A percentile compares a stretch with the other conserved stretches of the same genome.
Conservation (phyloP, 768 basidiomycete genomes). For the Boletus reticuloceps region DNA sequence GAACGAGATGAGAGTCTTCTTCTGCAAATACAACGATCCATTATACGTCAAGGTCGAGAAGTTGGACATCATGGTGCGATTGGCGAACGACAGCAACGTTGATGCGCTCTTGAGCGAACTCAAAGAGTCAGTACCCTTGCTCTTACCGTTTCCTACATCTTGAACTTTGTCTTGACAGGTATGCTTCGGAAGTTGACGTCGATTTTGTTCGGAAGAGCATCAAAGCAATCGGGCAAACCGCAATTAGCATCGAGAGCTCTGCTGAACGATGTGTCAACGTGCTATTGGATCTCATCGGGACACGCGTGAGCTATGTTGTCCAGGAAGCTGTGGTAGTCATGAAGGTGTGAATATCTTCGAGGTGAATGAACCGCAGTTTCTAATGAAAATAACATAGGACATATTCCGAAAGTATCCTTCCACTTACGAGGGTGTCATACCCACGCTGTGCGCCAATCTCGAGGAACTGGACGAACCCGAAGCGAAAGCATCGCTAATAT, state of each 20-base stretch:
- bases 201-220: slow-evolving; percentile 96
- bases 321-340: slow-evolving; percentile 99
- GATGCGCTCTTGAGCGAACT: slow-evolving; percentile 93
- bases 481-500: slow-evolving; percentile 95
- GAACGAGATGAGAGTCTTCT: slow-evolving; percentile 98
- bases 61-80: slow-evolving; percentile 95
- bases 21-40: slow-evolving; percentile 99
- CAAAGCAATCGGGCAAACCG: slow-evolving; percentile 94
- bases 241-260: slow-evolving; percentile 90
- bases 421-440: slow-evolving; percentile 96
- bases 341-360: slow-evolving; percentile 60
- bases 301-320: slow-evolving; percentile 94
- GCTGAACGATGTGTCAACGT: slow-evolving; percentile 96
- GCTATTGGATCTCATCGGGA: slow-evolving; percentile 87
- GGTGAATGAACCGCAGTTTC: not conserved
- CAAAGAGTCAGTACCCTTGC: slow-evolving; percentile 71
- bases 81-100: slow-evolving; percentile 89
- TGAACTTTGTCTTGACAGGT: slow-evolving; percentile 45
- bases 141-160: not conserved
- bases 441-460: slow-evolving; percentile 89
- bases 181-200: slow-evolving; percentile 96
- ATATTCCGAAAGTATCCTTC: slow-evolving; percentile 98
- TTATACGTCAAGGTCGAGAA: slow-evolving; percentile 99
- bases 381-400: slow-evolving; percentile 52
- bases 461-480: slow-evolving; percentile 98